phyloP scores from a whole-genome alignment of 106 monocot genomes.

The Cymbidium sinense region DNA sequence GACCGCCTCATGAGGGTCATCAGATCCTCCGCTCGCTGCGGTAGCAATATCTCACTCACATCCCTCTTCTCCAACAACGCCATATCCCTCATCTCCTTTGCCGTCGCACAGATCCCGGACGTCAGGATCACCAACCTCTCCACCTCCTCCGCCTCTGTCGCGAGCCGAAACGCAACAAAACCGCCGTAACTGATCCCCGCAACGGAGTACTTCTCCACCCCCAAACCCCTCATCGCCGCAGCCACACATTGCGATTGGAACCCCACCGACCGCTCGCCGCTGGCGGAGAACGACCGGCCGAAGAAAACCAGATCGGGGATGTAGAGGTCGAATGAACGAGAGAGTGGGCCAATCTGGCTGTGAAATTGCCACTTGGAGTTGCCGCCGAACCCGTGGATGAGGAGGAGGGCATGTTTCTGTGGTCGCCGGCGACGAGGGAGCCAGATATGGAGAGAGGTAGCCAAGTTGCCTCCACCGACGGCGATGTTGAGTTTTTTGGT shows the following conservation, averaged over 20 bases:
- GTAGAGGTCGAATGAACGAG: conserved; percentile 47
- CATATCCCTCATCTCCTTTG: conserved; percentile 27
- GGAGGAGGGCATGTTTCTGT: conserved; percentile 24
- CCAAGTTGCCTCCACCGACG: background rate
- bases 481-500: background rate
- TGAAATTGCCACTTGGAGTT: conserved; percentile 55
- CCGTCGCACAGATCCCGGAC: conserved; percentile 26
- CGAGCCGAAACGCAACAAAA: conserved; percentile 62
- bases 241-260: conserved; percentile 43
- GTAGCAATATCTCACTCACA: conserved; percentile 48
- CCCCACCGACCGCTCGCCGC: conserved; percentile 23
- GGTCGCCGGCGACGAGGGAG: conserved; percentile 3
- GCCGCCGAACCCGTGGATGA: conserved; percentile 65
- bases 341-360: conserved; percentile 28
- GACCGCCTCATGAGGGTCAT: conserved; percentile 35
- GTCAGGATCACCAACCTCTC: conserved; percentile 42
- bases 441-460: conserved; percentile 39
- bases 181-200: conserved; percentile 60
- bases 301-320: conserved; percentile 62
- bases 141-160: conserved; percentile 24
- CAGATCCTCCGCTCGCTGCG: conserved; percentile 39
- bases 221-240: conserved; percentile 32
- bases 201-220: conserved; percentile 33
- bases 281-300: conserved; percentile 23
- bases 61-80: conserved; percentile 37